phyloP scores from a whole-genome alignment of 768 basidiomycete species.

The Amanita muscaria region DNA sequence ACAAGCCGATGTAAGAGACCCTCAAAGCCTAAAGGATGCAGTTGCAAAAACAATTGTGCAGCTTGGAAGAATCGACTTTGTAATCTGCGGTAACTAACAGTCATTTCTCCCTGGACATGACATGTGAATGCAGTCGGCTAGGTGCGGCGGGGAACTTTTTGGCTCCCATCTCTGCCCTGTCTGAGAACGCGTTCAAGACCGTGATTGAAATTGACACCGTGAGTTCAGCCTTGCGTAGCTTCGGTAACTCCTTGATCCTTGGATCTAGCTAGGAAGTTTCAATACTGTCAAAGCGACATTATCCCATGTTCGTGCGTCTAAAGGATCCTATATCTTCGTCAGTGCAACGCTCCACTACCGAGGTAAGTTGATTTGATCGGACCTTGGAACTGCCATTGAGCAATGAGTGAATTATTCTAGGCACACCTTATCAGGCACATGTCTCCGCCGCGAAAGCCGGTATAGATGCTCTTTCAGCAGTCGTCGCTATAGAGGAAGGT shows the following conservation, averaged over 20 bases:
- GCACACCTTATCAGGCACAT: conserved; percentile 81
- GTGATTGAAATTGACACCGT: conserved; percentile 93
- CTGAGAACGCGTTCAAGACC: conserved; percentile 85
- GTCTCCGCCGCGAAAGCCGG: conserved; percentile 94
- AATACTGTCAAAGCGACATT: conserved; percentile 93
- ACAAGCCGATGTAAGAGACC: conserved; percentile 78
- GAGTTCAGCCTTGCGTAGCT: conserved; percentile 15
- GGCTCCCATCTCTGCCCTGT: conserved; percentile 73
- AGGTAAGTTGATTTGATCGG: conserved; percentile 34
- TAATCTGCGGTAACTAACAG: conserved; percentile 69
- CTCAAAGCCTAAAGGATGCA: conserved; percentile 63
- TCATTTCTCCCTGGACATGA: background rate
- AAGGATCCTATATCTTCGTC: conserved; percentile 84
- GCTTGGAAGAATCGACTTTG: conserved; percentile 89
- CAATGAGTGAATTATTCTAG: conserved; percentile 28
- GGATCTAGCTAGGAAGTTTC: conserved; percentile 72
- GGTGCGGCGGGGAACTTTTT: conserved; percentile 97
- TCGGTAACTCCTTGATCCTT: conserved; percentile 1
- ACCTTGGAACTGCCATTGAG: background rate
- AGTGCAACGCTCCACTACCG: conserved; percentile 83
- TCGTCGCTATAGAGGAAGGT: conserved; percentile 89
- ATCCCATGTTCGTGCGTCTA: conserved; percentile 54
- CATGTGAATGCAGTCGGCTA: conserved; percentile 19
- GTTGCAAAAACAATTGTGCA: conserved; percentile 64
- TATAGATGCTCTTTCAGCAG: conserved; percentile 80